Percentiles rank a stretch among this genome's conserved stretches.
phyloP scores from a whole-genome alignment of 225 moss, liverwort and hornwort species.

The Thuidium tamariscinum region DNA sequence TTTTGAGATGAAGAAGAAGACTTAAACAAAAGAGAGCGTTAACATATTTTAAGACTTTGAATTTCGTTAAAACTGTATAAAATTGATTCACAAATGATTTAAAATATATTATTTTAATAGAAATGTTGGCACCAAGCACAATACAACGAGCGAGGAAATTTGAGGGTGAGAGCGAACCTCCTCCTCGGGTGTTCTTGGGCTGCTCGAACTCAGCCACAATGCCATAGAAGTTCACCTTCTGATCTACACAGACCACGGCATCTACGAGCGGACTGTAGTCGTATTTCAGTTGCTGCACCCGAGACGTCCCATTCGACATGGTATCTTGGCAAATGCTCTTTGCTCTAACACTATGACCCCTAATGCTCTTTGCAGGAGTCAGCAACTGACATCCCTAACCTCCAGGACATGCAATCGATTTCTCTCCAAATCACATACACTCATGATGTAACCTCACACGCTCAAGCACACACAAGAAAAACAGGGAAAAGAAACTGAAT shows the following conservation, averaged over 20 bases:
- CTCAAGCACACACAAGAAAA: background rate
- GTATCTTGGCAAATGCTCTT: background rate
- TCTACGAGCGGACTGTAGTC: slow-evolving; percentile 42
- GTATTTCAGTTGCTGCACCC: slow-evolving; percentile 39
- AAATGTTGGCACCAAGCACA: background rate
- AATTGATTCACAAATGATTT: background rate
- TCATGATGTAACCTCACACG: background rate
- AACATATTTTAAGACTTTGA: background rate
- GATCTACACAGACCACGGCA: slow-evolving; percentile 34
- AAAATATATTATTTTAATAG: background rate
- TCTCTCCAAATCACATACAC: background rate
- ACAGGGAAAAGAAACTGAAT: too few relatives aligned
- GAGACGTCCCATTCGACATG: slow-evolving; percentile 8
- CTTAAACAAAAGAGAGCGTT: background rate
- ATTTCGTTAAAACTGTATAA: background rate
- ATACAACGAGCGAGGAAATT: background rate
- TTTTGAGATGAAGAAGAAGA: background rate
- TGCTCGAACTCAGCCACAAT: slow-evolving; percentile 74
- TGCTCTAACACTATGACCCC: background rate
- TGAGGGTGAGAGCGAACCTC: slow-evolving; percentile 10
- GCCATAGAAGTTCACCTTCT: slow-evolving; percentile 79
- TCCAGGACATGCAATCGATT: background rate
- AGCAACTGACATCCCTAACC: background rate
- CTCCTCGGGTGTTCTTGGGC: slow-evolving; percentile 63
- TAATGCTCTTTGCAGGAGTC: background rate